Percentiles rank a stretch among this genome's conserved stretches.
These are phyloP conservation scores for Podosphaera leucotricha DNA, from an alignment of 2,329 filamentous ascomycete species.

Conservation along the genomic window DNA sequence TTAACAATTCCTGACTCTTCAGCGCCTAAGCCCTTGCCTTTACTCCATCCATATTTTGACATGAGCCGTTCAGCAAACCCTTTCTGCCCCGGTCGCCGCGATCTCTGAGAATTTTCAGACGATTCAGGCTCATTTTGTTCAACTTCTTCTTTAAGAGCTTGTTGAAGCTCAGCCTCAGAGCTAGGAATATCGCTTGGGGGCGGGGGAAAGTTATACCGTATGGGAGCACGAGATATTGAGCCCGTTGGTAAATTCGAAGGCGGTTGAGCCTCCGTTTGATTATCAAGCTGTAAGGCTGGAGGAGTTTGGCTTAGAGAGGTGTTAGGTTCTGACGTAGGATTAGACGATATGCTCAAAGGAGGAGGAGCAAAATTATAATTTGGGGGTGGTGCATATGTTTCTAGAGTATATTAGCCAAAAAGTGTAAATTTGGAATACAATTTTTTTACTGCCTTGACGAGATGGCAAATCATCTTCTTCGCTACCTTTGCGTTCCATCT, in stretches of 20 bases:
- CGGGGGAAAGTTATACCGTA: constrained; percentile 41
- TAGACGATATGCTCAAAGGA: constrained; percentile 15
- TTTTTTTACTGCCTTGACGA: constrained; percentile 22
- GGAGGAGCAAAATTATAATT: constrained; percentile 34
- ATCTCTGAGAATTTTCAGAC: constrained; percentile 23
- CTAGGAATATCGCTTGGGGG: constrained; percentile 27
- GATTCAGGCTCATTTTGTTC: constrained; percentile 9
- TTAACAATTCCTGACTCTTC: constrained; percentile 63
- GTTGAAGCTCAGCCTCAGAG: constrained; percentile 27
- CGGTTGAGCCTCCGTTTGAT: constrained; percentile 15
- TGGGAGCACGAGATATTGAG: constrained; percentile 54
- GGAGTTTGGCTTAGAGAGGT: constrained; percentile 7
- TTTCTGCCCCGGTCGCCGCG: constrained; percentile 51
- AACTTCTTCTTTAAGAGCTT: constrained; percentile 18
- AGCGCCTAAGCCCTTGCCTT: constrained; percentile 70
- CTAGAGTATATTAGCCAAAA: constrained; percentile 17
- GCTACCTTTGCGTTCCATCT: constrained; percentile 19
- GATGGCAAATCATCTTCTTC: constrained; percentile 22
- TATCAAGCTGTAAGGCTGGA: constrained; percentile 16
- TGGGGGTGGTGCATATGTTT: constrained; percentile 33
- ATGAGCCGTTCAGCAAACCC: constrained; percentile 76
- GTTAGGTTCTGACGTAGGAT: constrained; percentile 11
- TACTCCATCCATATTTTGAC: constrained; percentile 81
- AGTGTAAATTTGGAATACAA: background rate
- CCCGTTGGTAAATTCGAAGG: constrained; percentile 17